These are phyloP conservation scores for Auxenochlorella pyrenoidosa DNA, from an alignment of 139 green algal species.

Conservation along the genomic window DNA sequence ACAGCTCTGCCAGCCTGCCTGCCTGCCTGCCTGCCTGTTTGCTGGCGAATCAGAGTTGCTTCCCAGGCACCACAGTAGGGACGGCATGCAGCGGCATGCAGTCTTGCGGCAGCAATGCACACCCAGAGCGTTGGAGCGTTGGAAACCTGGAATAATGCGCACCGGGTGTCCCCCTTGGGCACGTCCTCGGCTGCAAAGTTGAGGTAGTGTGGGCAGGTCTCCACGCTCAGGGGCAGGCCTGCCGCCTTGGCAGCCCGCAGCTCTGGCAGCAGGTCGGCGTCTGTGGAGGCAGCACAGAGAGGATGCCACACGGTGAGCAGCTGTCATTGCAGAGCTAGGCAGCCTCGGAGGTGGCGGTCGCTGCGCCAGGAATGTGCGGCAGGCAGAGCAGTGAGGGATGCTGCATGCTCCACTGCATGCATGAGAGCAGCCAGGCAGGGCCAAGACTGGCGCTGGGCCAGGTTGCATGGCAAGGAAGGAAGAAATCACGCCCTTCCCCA, in stretches of 20 bases:
- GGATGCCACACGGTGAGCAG: not conserved
- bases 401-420: not conserved
- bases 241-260: slow-evolving; percentile 49
- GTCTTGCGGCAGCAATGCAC: not conserved
- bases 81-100: too few relatives aligned
- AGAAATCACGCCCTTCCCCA: not conserved
- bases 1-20: too few relatives aligned
- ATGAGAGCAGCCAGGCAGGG: not conserved
- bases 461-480: not conserved
- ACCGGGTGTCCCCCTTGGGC: slow-evolving; percentile 72
- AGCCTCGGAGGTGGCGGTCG: too few relatives aligned
- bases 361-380: not conserved
- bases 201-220: slow-evolving; percentile 96
- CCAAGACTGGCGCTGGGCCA: not conserved
- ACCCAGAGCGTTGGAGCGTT: not conserved
- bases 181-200: slow-evolving; percentile 84
- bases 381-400: not conserved
- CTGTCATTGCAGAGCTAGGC: not conserved
- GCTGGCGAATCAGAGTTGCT: too few relatives aligned
- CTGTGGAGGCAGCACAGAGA: not conserved
- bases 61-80: too few relatives aligned
- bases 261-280: slow-evolving; percentile 39
- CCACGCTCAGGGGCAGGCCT: slow-evolving; percentile 81
- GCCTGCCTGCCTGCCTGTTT: too few relatives aligned
- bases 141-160: slow-evolving; percentile 3